Base-by-base conservation (phyloP, 345 rosid species). In the Eutrema heterophyllum region DNA sequence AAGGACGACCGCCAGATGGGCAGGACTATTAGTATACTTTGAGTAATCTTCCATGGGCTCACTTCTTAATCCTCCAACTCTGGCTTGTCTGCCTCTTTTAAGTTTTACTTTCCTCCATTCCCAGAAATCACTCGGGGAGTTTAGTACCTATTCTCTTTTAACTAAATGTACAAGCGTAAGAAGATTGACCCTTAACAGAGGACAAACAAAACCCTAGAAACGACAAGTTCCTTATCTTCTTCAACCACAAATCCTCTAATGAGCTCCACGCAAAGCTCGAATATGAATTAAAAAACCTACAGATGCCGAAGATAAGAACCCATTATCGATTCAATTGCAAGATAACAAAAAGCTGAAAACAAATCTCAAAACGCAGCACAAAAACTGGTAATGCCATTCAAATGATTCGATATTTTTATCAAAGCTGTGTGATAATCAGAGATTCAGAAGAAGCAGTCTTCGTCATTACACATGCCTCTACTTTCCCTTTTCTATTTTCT, bases 1-100 rank as follows among this genome's bases (percentile, higher is more conserved):
- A 11, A 82, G 86, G 50, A 82, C 88, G 71, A 96, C 96, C 0
- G 99, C 98, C 59, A 83, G 61, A 78, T 92, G 99, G 2, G 85
- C 97, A 71, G 98, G 92, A 82, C 99, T 92, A 50, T 92, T 97
- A 14, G 77, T 78, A 74, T 89, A 96, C 81, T 81, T 86, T 16
- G 90, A 76, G 70, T 82, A 55, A 83, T 92, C 97, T 63, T 90
- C 99, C 99, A 95, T 93, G 27, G 21, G 2, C 64, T 16, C 63
- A 9, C 29, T 38, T 10, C 4, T 16, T 57, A 21, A 21, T 16
- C 9, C 8, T 1, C 18, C 8, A 64, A 30, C 32, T 67, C 12
- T 10, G n/a, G 11, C 16, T 67, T 30, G n/a, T 13, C n/a, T 67
- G 7, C 8, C 15, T 41, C 21, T 53, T 21, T 55, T 21, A 36